A percentile compares a stretch with the other conserved stretches of the same genome.
Conservation (phyloP, 2,329 filamentous ascomycete species). For the Neonectria magnoliae region DNA sequence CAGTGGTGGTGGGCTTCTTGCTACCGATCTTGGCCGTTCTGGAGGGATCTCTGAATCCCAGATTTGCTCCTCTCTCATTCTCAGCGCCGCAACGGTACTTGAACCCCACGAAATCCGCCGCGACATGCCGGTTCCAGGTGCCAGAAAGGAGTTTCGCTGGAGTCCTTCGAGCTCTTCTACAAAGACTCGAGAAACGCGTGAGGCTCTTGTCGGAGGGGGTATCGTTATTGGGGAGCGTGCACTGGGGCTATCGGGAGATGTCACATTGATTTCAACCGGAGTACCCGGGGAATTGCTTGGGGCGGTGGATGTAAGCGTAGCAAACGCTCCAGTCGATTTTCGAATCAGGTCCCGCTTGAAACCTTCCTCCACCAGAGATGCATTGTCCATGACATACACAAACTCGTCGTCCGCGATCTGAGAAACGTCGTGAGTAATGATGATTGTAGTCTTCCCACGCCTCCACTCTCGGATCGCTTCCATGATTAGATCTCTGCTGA, state of each 20-base stretch:
- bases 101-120: conserved; percentile 36
- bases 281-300: conserved; percentile 6
- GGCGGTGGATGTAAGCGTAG: conserved; percentile 48
- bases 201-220: conserved; percentile 19
- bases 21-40: conserved; percentile 8
- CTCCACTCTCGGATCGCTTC: conserved; percentile 82
- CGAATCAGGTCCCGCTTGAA: conserved; percentile 65
- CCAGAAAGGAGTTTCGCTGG: conserved; percentile 20
- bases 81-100: conserved; percentile 30
- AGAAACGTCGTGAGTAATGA: conserved; percentile 90
- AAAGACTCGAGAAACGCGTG: conserved; percentile 32
- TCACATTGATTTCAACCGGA: conserved; percentile 27
- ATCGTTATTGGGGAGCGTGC: conserved; percentile 19
- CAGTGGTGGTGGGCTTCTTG: conserved; percentile 7
- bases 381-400: conserved; percentile 81
- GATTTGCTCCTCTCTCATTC: conserved; percentile 34
- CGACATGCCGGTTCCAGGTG: conserved; percentile 21
- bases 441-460: conserved; percentile 82
- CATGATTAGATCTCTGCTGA: conserved; percentile 74
- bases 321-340: conserved; percentile 57
- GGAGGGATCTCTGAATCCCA: conserved; percentile 29
- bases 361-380: conserved; percentile 75
- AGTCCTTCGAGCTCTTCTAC: conserved; percentile 35
- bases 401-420: conserved; percentile 80
- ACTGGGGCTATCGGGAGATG: conserved; percentile 21